These are phyloP conservation scores for Plasmodium vinckei DNA, from an alignment of 169 alveolate species.

Conservation along the genomic window DNA sequence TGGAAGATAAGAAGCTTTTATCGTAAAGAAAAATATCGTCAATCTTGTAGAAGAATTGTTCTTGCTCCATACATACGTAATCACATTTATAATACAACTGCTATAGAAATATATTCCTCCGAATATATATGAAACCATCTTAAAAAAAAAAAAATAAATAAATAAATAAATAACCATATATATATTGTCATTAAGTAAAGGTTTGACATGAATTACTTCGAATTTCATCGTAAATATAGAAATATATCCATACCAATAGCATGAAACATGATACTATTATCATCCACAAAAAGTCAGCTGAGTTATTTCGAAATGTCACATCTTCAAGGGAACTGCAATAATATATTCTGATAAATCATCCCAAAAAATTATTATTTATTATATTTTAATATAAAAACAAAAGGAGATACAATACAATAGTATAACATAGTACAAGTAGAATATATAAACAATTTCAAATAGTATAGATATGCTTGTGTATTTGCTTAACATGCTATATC, in stretches of 20 bases:
- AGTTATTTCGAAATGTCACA: conserved; percentile 85
- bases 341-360: conserved; percentile 75
- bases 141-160: not conserved
- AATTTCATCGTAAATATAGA: not conserved
- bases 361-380: not conserved
- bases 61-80: conserved; percentile 94
- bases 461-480: too few species aligned
- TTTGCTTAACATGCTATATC: too few species aligned
- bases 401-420: too few species aligned
- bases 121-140: conserved; percentile 82
- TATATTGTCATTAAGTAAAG: too few species aligned
- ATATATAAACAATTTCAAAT: too few species aligned
- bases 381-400: not conserved
- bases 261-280: conserved; percentile 84
- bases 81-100: conserved; percentile 93
- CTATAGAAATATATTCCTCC: conserved; percentile 90
- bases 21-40: conserved; percentile 89
- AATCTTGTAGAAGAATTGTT: conserved; percentile 91
- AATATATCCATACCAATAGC: conserved; percentile 76
- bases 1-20: conserved; percentile 93
- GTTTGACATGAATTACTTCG: not conserved
- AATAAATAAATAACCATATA: too few species aligned
- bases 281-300: conserved; percentile 92
- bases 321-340: conserved; percentile 87
- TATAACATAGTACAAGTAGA: too few species aligned